Evolutionary conservation across 1,139 yeast genomes (phyloP), one percentile per base, ranked within the genome.

Genomic region (Pichia sp.): DNA sequence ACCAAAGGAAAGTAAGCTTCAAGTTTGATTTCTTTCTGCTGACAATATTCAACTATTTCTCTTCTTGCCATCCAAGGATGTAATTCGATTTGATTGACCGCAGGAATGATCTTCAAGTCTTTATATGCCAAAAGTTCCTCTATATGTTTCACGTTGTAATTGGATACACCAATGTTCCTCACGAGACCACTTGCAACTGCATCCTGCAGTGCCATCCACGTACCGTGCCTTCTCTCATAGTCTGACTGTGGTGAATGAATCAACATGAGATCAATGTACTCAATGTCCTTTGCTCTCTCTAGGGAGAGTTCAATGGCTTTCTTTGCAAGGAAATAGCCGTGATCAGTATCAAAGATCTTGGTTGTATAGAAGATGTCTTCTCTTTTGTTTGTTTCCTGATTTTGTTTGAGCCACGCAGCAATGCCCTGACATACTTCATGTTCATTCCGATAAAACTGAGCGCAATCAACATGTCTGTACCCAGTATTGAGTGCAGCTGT

Each of bases 401-500:
- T 56, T 18, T 65, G 69, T 29, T 59, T 53, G 18, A 74, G 44
- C 59, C 72, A 74, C 34, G 59, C 50, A n/a, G 65, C 58, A 26
- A 77, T 70, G 4, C 81, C 70, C 43, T 61, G 52, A 48, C 64
- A 68, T 37, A 75, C 67, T 49, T 72, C 79, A 9, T 49, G 50
- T 51, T 80, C 83, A 51, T 79, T 79, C 12, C 64, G 62, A 53
- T 82, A 82, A 22, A 58, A 55, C 16, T 66, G 64, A 3, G 86
- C 87, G 5, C 77, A 64, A 50, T 79, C 87, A 34, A 79, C 63
- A 47, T 79, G 87, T 45, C 93, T 71, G 54, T 81, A 82, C 0
- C 94, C 94, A 19, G 56, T 63, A 24, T 66, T 63, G 48, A 83
- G 64, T 1, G 81, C 83, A 25, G 64, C 54, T 41, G 64, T 60